These are phyloP conservation scores for Arxiozyma slooffiae DNA, from an alignment of 1,139 yeast species.

Conservation along the genomic window DNA sequence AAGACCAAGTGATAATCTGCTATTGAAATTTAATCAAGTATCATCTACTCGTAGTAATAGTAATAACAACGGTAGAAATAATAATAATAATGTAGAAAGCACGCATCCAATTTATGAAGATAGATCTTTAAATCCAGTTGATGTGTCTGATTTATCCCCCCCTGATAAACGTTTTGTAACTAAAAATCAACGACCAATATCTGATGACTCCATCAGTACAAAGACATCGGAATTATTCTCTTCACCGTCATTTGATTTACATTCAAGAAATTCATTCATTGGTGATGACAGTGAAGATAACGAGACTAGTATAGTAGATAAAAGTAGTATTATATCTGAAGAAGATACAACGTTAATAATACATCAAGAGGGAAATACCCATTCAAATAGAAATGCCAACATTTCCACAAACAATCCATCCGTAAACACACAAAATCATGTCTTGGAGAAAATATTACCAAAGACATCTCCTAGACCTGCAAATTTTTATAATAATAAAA, in stretches of 20 bases:
- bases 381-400: background rate
- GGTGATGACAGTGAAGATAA: conserved; percentile 9
- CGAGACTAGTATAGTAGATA: conserved; percentile 2
- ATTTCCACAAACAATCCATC: background rate
- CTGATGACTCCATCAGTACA: conserved; percentile 28
- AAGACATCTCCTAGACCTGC: conserved; percentile 1
- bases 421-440: background rate
- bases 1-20: conserved; percentile 30
- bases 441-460: conserved; percentile 1
- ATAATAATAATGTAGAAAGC: background rate
- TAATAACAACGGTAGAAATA: too few relatives aligned
- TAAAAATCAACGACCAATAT: conserved; percentile 24
- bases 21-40: conserved; percentile 9
- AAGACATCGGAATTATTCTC: conserved; percentile 25
- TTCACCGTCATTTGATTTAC: conserved; percentile 13
- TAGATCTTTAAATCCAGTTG: background rate
- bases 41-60: background rate
- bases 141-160: conserved; percentile 15
- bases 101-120: background rate
- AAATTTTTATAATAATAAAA: conserved; percentile 11
- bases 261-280: conserved; percentile 9
- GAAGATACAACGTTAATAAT: conserved; percentile 4
- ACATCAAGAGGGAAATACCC: background rate
- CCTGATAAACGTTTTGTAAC: conserved; percentile 17
- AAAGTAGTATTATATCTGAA: conserved; percentile 2